Base-by-base conservation (phyloP, 495 filamentous ascomycete species). In the Talaromyces adpressus region DNA sequence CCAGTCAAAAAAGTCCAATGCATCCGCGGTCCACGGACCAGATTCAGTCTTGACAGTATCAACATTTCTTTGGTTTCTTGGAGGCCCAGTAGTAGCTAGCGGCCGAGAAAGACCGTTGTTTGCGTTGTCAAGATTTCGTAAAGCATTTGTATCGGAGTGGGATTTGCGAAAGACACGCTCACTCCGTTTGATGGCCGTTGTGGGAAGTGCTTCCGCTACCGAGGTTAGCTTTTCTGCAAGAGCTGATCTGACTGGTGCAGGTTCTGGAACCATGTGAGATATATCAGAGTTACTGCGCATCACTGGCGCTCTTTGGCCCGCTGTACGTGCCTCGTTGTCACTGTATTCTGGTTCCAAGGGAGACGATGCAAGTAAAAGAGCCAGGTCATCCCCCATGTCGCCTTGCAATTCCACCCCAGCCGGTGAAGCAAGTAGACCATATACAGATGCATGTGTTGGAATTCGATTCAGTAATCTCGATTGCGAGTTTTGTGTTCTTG, bases 1-100 rank as follows among this genome's bases (percentile, higher is more conserved):
- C 56, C 83, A 87, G 23, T 82, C 83, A 66, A 87, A 86, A 20
- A 88, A 68, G 67, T 88, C 82, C 59, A 79, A 76, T 6, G 84
- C 85, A 67, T 88, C 85, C 0, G 75, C 71, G 18, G 84, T 84
- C 85, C 85, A 88, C 6, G 82, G 79, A 0, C 81, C 75, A 32
- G 41, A 47, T 9, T 62, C 60, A 9, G 9, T 51, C 45, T 53
- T 58, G 20, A 25, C 52, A 18, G 29, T 32, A 22, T 45, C 34
- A 22, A 27, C 11, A 34, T 49, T 52, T n/a, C 36, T 36, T 12
- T 64, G 22, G 1, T 32, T 25, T 12, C 7, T 52, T 9, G 56
- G 36, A 41, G 57, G 62, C 9, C 54, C 23, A 0, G 23, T 27
- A 6, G 57, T 59, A 34, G 62, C 52, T 8, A 59, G 12, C 5